Conservation (phyloP, 108 stramenopile species). For the Bacterosira constricta region DNA sequence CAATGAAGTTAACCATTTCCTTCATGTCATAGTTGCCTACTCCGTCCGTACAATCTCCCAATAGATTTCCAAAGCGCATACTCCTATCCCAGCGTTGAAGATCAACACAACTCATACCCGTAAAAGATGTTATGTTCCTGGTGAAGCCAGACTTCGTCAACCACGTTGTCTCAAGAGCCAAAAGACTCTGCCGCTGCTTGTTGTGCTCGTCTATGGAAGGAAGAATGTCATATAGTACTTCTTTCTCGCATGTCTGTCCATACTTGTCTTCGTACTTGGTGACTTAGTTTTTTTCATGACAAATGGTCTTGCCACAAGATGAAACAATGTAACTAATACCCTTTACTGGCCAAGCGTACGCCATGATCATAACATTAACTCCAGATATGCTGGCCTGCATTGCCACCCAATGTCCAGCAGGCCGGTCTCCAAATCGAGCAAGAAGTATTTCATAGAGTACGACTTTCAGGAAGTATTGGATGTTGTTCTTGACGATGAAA, state of each 20-base stretch:
- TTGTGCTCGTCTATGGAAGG: conserved; percentile 25
- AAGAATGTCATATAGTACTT: not conserved
- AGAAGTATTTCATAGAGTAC: not conserved
- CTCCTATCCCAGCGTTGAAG: too few species aligned
- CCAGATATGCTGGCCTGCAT: conserved; percentile 5
- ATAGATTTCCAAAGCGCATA: too few species aligned
- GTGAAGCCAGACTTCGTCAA: too few species aligned
- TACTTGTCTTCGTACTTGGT: conserved; percentile 11
- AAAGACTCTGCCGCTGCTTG: conserved; percentile 13
- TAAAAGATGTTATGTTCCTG: too few species aligned
- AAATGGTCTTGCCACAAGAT: conserved; percentile 9
- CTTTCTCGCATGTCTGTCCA: not conserved
- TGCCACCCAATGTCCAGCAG: conserved; percentile 18
- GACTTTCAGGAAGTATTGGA: not conserved
- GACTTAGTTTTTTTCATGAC: not conserved
- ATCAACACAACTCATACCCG: too few species aligned
- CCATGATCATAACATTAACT: conserved; percentile 15
- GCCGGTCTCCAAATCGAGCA: not conserved
- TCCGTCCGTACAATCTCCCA: too few species aligned
- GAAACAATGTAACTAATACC: conserved; percentile 1
- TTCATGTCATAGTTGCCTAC: too few species aligned
- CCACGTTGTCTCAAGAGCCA: too few species aligned
- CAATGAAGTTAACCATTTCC: too few species aligned
- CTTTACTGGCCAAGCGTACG: conserved; percentile 16
- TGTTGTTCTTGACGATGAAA: conserved; percentile 9